Evolutionary conservation across 2,329 filamentous ascomycete species (phyloP), one percentile per base, ranked within the genome.

Genomic region (Scedosporium minutisporum): DNA sequence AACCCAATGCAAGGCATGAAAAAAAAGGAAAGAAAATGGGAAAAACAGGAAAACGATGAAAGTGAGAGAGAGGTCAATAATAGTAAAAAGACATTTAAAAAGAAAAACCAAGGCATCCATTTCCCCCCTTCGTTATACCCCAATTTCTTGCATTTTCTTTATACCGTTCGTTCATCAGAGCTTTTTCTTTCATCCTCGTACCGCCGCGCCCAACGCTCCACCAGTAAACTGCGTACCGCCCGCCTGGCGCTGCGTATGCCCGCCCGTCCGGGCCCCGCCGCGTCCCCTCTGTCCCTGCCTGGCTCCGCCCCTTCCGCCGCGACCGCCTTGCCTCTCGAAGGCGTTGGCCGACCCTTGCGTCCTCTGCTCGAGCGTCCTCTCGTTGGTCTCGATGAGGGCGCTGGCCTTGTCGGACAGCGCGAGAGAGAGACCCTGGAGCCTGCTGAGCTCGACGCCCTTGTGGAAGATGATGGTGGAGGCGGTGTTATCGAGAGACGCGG

Each of bases 391-490:
- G 73, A 97, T 96, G 65, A 99, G 88, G 61, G 88, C 87, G 73
- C 92, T 96, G 64, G 95, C 93, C 84, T 97, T 99, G 81, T 99
- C 95, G 64, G 90, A 91, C 61, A 99, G 83, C 9, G 93, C 95
- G 67, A 99, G 87, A 38, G 96, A 93, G 72, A 99, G 83, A 75
- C 91, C 96, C 80, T 99, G 95, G 67, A 99, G 86, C 69, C 96
- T 87, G 72, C 91, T 96, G 67, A 99, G 86, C 82, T 99, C 96
- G 66, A 99, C 95, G 64, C 95, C 96, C 87, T 99, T 97, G 77
- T 95, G 89, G 90, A 99, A 99, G 79, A 97, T 95, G 77, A 99
- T 91, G 60, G 91, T 96, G 68, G 90, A 88, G 71, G 96, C 97
- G 78, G 99, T 93, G 79, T 99, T 95, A 80, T 99, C 96, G 29